Conservation (phyloP, 2,329 filamentous ascomycete species). For the Diaporthe citriasiana region DNA sequence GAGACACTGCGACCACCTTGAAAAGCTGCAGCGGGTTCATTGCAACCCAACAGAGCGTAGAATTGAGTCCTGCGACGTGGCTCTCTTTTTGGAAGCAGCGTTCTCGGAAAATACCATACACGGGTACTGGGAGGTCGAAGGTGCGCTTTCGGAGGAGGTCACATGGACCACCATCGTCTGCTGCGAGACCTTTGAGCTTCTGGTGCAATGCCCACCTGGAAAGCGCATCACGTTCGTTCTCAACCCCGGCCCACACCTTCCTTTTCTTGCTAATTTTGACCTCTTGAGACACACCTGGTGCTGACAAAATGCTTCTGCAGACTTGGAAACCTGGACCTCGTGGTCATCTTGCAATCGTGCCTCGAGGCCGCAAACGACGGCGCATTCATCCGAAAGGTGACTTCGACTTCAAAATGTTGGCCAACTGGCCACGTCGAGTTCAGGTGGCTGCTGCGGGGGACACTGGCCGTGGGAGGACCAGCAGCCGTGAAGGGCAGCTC, state of each 20-base stretch:
- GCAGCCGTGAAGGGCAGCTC: background rate
- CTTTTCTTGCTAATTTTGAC: background rate
- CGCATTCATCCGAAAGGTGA: conserved; percentile 2
- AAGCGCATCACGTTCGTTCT: conserved; percentile 24
- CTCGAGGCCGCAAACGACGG: conserved; percentile 19
- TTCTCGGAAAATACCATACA: background rate
- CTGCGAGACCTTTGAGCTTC: conserved; percentile 26
- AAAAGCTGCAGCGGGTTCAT: background rate
- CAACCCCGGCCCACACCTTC: no score
- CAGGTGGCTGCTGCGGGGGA: conserved; percentile 29
- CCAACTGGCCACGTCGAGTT: conserved; percentile 19
- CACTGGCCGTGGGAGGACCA: background rate
- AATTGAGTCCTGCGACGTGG: background rate
- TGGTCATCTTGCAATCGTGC: conserved; percentile 22
- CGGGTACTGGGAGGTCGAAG: conserved; percentile 25
- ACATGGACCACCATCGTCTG: background rate
- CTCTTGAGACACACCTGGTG: background rate
- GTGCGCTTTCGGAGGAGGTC: background rate
- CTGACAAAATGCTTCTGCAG: background rate
- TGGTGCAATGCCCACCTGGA: conserved; percentile 10
- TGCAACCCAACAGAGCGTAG: background rate
- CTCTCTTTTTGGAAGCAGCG: background rate
- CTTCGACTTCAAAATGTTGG: conserved; percentile 22
- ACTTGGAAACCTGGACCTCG: conserved; percentile 32
- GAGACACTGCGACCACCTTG: conserved; percentile 31